A percentile compares a stretch with the other conserved stretches of the same genome.
These are phyloP conservation scores for Strobilomyces dryophilus DNA, from an alignment of 768 basidiomycete species.

Conservation along the genomic window DNA sequence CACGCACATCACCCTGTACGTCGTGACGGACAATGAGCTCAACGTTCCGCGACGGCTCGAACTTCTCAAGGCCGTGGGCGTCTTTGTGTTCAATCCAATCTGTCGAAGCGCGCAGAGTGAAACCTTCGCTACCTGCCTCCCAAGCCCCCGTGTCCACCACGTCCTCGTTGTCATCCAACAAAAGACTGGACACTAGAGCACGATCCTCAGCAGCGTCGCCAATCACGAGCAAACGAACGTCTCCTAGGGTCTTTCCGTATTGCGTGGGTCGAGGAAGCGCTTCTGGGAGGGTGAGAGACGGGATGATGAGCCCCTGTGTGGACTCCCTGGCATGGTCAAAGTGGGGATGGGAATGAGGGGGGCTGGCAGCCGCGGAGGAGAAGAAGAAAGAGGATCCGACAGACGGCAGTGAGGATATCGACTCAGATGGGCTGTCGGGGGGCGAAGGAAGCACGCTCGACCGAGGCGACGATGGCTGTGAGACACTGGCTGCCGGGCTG, in stretches of 20 bases:
- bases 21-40: slow-evolving; percentile 53
- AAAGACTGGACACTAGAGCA: slow-evolving; percentile 39
- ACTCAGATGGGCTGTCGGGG: slow-evolving; percentile 59
- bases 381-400: slow-evolving; percentile 76
- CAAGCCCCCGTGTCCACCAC: slow-evolving; percentile 59
- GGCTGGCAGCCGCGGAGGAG: slow-evolving; percentile 68
- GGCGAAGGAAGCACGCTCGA: slow-evolving; percentile 52
- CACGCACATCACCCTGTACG: slow-evolving; percentile 43
- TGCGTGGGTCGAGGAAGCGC: slow-evolving; percentile 61
- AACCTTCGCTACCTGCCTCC: slow-evolving; percentile 46
- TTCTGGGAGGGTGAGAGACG: slow-evolving; percentile 59
- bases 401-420: slow-evolving; percentile 67
- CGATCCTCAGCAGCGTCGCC: slow-evolving; percentile 36
- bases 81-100: slow-evolving; percentile 70
- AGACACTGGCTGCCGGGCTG: slow-evolving; percentile 17
- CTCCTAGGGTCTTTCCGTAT: slow-evolving; percentile 66
- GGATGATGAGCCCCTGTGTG: slow-evolving; percentile 61
- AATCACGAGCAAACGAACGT: slow-evolving; percentile 53
- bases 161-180: slow-evolving; percentile 65
- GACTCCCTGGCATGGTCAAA: slow-evolving; percentile 37
- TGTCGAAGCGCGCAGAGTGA: slow-evolving; percentile 56
- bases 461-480: slow-evolving; percentile 45
- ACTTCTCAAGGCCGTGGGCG: slow-evolving; percentile 60
- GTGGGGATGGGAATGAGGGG: slow-evolving; percentile 47
- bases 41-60: slow-evolving; percentile 61